Evolutionary conservation across 768 basidiomycete genomes (phyloP), one percentile per base, ranked within the genome.

Genomic region (Mycena filopes): DNA sequence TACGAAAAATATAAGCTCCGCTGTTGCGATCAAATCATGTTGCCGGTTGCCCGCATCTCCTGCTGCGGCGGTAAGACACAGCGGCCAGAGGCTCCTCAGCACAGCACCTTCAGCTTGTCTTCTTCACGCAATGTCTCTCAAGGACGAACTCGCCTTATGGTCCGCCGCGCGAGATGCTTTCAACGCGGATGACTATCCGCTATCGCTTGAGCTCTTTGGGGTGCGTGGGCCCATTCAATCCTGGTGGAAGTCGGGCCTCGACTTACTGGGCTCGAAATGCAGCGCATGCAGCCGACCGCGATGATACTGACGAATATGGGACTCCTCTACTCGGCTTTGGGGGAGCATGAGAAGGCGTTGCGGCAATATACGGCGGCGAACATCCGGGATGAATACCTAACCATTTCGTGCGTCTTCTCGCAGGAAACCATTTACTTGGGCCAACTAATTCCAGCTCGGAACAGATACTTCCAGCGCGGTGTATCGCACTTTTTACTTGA

Each of bases 401-500:
- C 57, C 1, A 60, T 65, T 4, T 11, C 64, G 64, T 65, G 28
- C 38, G 64, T 60, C 23, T 36, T 25, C 20, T 25, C 8, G 9
- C 15, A 29, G 20, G 12, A 15, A 11, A 38, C 18, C 31, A 13
- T 40, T 0, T 3, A 16, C 20, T 1, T 20, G 10, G 10, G 36
- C 23, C 20, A n/a, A 36, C 9, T 2, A n/a, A n/a, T n/a, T n/a
- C n/a, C 7, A 12, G 12, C 20, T 2, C 3, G 18, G 40, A 36
- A 18, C 33, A 65, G 64, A 25, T 65, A 65, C 18, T 65, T 65
- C 28, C 64, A 65, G 41, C 53, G 64, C 38, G 64, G 64, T 6
- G 64, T 65, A 11, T 65, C 64, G 3, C 50, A 65, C 41, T 65
- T 65, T 18, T 45, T 65, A 5, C 58, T 65, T 1, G 58, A 54